Evolutionary conservation across 2,329 filamentous ascomycete species (phyloP).

Genomic region (Knoxdaviesia capensis): DNA sequence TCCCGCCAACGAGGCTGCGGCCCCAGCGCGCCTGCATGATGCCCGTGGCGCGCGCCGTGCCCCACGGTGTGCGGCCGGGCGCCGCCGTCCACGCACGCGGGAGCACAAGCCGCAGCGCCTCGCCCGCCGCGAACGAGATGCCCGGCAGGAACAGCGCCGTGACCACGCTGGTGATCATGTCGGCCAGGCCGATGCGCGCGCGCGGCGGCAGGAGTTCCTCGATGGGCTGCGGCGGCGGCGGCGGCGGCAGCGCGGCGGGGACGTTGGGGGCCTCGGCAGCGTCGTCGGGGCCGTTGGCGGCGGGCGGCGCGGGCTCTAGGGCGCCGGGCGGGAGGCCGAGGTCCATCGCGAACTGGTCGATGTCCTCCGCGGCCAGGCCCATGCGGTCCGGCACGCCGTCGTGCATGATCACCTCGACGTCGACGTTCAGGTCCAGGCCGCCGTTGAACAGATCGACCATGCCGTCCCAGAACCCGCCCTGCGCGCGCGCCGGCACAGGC

Average conservation of each 20-base stretch:
- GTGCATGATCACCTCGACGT: slow-evolving; percentile 7
- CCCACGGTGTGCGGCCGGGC: not conserved
- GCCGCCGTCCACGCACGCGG: slow-evolving; percentile 22
- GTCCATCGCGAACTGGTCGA: slow-evolving; percentile 8
- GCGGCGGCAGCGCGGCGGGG: slow-evolving; percentile 4
- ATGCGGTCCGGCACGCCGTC: slow-evolving; percentile 5
- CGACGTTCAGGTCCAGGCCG: slow-evolving; percentile 14
- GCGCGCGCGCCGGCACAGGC: not conserved
- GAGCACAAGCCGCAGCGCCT: slow-evolving; percentile 46
- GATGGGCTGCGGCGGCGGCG: slow-evolving; percentile 7
- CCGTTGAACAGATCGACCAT: slow-evolving; percentile 16
- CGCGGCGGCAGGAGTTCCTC: slow-evolving; percentile 15
- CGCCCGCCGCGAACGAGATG: slow-evolving; percentile 61
- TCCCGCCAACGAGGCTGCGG: slow-evolving; percentile 71
- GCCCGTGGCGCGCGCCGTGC: slow-evolving; percentile 26
- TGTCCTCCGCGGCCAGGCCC: slow-evolving; percentile 6
- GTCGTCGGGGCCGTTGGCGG: slow-evolving; percentile 1
- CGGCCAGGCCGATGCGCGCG: slow-evolving; percentile 17
- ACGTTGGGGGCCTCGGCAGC: not conserved
- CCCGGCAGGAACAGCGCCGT: slow-evolving; percentile 56
- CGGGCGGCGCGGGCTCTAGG: slow-evolving; percentile 7
- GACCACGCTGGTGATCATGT: slow-evolving; percentile 27
- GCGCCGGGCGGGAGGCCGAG: slow-evolving; percentile 10
- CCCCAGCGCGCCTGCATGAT: slow-evolving; percentile 76
- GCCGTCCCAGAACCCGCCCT: slow-evolving; percentile 14